Evolutionary conservation across 257 asterid species (phyloP).

Genomic region (Scutellaria baicalensis): DNA sequence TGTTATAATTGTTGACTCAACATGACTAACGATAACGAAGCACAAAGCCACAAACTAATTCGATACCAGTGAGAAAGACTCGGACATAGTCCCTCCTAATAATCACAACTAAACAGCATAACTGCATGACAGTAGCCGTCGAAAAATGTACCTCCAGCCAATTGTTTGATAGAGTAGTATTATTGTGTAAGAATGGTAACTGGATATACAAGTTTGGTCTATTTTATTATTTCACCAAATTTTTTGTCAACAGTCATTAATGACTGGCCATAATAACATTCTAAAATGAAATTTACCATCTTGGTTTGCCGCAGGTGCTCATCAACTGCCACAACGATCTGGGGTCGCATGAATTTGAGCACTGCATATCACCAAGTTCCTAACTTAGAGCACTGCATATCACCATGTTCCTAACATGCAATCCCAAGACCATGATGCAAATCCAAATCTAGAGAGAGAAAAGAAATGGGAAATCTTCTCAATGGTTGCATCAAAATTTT

Average conservation of each 20-base stretch:
- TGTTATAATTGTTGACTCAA: neutral
- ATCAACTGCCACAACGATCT: constrained; percentile 38
- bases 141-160: neutral
- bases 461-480: constrained; percentile 34
- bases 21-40: neutral
- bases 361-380: constrained; percentile 45
- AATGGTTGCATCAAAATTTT: constrained; percentile 24
- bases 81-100: too few relatives aligned
- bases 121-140: neutral
- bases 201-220: neutral
- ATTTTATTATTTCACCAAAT: neutral
- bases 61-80: too few relatives aligned
- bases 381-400: constrained; percentile 41
- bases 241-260: constrained; percentile 5
- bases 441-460: constrained; percentile 31
- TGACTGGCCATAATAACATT: constrained; percentile 23
- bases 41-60: neutral
- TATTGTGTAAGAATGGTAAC: neutral
- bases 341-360: constrained; percentile 38
- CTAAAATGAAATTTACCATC: constrained; percentile 41
- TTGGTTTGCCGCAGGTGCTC: constrained; percentile 31
- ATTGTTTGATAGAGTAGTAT: neutral
- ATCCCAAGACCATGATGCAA: constrained; percentile 26
- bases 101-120: too few relatives aligned
- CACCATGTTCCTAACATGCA: constrained; percentile 45